Conservation (phyloP, 1,284 basidiomycete genomes). For the Microbotryomycetes sp. region DNA sequence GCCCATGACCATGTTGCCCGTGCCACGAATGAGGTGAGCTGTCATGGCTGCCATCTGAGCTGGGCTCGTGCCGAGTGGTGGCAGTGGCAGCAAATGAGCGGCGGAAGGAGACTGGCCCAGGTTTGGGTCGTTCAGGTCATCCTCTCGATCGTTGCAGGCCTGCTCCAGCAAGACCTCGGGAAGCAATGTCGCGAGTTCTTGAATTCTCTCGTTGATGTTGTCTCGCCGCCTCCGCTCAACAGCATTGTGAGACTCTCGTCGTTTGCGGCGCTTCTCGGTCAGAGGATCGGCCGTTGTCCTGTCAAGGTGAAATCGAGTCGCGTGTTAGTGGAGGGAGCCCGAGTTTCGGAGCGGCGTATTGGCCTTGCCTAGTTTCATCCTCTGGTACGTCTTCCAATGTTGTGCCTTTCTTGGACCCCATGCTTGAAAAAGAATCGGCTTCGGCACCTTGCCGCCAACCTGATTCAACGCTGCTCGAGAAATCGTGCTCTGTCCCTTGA, state of each 20-base stretch:
- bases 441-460: neutral
- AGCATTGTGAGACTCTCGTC: constrained; percentile 81
- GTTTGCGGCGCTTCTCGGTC: constrained; percentile 64
- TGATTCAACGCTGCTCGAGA: neutral
- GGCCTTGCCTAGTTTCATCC: constrained; percentile 3
- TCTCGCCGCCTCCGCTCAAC: constrained; percentile 79
- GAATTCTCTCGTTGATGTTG: constrained; percentile 91
- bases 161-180: constrained; percentile 53
- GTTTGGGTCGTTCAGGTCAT: neutral
- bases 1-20: neutral
- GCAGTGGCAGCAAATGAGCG: neutral
- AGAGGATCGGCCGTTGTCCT: constrained; percentile 5
- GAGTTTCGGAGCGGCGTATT: too few species aligned
- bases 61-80: constrained; percentile 8
- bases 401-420: neutral
- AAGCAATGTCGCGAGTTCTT: constrained; percentile 76
- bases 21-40: neutral
- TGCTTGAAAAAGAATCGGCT: neutral
- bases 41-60: neutral
- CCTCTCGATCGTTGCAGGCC: neutral
- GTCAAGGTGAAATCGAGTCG: too few species aligned
- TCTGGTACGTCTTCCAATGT: constrained; percentile 27
- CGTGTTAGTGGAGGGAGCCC: too few species aligned
- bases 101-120: neutral
- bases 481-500: neutral